Evolutionary conservation across 2,329 filamentous ascomycete species (phyloP).

Genomic region (Dactylonectria macrodidyma): DNA sequence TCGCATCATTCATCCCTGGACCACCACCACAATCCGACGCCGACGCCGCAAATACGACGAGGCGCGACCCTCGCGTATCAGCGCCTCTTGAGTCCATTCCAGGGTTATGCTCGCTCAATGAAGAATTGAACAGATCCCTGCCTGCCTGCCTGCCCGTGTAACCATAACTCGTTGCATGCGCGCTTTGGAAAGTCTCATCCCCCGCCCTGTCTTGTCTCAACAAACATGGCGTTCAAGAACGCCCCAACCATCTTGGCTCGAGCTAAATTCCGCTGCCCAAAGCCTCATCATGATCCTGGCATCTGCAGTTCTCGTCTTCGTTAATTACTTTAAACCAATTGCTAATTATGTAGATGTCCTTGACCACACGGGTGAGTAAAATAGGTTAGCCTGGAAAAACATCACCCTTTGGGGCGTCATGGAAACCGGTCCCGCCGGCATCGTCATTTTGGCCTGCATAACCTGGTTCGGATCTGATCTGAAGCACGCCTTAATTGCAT

Average conservation of each 20-base stretch:
- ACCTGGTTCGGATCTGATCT: neutral
- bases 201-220: conserved; percentile 2
- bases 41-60: conserved; percentile 22
- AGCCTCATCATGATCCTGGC: neutral
- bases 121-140: neutral
- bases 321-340: too few species aligned
- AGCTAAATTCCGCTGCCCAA: neutral
- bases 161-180: neutral
- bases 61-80: conserved; percentile 21
- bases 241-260: neutral
- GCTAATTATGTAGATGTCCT: neutral
- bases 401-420: neutral
- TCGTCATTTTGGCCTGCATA: neutral
- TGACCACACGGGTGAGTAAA: neutral
- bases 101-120: neutral
- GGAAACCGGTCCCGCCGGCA: neutral
- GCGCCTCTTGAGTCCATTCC: conserved; percentile 14
- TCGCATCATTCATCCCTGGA: conserved; percentile 15
- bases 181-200: neutral
- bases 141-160: neutral
- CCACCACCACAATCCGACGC: conserved; percentile 24
- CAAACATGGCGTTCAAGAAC: neutral
- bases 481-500: too few species aligned
- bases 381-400: neutral
- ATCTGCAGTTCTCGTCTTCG: neutral